Evolutionary conservation across 1,284 basidiomycete species (phyloP).

Genomic region (Puccinia coronata): DNA sequence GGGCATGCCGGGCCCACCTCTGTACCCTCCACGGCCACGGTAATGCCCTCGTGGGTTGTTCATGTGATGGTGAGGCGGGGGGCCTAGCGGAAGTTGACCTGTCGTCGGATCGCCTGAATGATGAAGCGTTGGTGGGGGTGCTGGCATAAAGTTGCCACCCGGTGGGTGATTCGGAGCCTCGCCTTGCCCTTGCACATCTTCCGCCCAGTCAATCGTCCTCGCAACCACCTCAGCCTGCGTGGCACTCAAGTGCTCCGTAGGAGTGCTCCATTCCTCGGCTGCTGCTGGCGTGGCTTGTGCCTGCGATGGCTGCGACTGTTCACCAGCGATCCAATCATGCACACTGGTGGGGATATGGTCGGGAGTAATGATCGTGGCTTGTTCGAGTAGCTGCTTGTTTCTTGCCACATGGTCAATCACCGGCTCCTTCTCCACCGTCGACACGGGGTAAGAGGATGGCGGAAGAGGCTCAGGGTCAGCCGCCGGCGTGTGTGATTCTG

Average conservation of each 20-base stretch:
- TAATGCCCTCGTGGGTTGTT: constrained; percentile 36
- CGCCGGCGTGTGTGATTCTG: background rate
- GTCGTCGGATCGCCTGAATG: constrained; percentile 3
- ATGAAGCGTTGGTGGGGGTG: constrained; percentile 11
- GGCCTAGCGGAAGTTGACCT: constrained; percentile 7
- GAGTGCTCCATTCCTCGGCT: constrained; percentile 33
- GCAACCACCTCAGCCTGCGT: constrained; percentile 37
- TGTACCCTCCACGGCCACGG: constrained; percentile 40
- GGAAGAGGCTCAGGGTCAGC: background rate
- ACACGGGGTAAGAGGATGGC: background rate
- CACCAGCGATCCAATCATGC: constrained; percentile 2
- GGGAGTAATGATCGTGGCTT: constrained; percentile 25
- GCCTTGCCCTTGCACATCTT: constrained; percentile 42
- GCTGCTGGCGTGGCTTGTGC: background rate
- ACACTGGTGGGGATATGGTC: background rate
- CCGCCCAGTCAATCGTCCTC: constrained; percentile 48
- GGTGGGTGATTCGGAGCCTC: background rate
- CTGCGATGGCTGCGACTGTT: constrained; percentile 17
- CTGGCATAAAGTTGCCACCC: constrained; percentile 1
- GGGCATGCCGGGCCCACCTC: constrained; percentile 34
- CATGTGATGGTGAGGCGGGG: constrained; percentile 34
- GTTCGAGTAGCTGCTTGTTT: constrained; percentile 45
- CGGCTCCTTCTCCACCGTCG: constrained; percentile 19
- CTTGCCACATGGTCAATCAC: constrained; percentile 29
- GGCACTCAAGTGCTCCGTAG: constrained; percentile 23